Conservation (phyloP, 148 eudicot genomes). For the Limonium bicolor region DNA sequence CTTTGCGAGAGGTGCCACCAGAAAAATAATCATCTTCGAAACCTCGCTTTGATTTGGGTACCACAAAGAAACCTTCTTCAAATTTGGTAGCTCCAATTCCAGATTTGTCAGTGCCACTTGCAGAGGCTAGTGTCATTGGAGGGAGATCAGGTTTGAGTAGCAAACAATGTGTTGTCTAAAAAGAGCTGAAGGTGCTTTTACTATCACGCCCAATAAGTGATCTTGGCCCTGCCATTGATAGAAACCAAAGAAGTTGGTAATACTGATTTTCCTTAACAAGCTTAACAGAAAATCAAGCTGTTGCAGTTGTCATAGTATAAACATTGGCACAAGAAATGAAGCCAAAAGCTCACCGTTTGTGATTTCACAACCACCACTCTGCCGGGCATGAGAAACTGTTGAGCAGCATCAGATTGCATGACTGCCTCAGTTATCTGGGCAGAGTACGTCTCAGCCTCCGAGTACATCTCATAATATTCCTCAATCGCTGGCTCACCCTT, state of each 20-base stretch:
- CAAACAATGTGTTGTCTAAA: conserved; percentile 46
- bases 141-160: conserved; percentile 70
- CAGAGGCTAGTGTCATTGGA: conserved; percentile 22
- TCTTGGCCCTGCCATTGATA: conserved; percentile 49
- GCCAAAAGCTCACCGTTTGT: conserved; percentile 46
- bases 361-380: conserved; percentile 88
- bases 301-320: no score
- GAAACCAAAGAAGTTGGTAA: no score
- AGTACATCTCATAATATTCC: conserved; percentile 59
- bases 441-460: conserved; percentile 56
- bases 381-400: conserved; percentile 56
- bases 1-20: conserved; percentile 50
- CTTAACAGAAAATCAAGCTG: no score
- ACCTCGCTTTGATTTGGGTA: conserved; percentile 73
- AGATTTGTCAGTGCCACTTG: conserved; percentile 14
- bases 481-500: conserved; percentile 93
- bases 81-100: conserved; percentile 32
- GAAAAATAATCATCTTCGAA: conserved; percentile 71
- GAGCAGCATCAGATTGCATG: conserved; percentile 53
- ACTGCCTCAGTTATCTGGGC: conserved; percentile 62
- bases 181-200: conserved; percentile 51
- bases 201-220: conserved; percentile 77
- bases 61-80: conserved; percentile 32
- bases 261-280: no score
- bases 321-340: no score